phyloP scores from a whole-genome alignment of 495 filamentous ascomycete genomes.

The Viridothelium virens region DNA sequence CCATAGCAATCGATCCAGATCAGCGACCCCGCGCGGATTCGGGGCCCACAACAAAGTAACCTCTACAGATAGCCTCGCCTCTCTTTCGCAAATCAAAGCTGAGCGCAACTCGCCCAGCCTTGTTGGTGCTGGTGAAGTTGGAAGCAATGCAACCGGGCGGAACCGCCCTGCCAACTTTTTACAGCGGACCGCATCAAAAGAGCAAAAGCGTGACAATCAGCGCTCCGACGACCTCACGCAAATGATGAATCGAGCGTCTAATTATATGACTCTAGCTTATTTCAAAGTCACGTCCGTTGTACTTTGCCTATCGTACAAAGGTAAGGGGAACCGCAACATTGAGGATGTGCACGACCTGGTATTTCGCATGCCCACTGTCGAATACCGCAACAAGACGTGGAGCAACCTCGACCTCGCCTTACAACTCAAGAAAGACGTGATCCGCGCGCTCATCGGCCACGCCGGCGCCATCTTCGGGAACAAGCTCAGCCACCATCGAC shows the following conservation, averaged over 20 bases:
- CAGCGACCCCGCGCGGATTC: not conserved
- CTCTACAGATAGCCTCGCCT: constrained; percentile 16
- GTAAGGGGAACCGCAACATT: constrained; percentile 86
- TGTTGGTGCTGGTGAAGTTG: constrained; percentile 33
- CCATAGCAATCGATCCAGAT: constrained; percentile 10
- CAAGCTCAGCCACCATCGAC: constrained; percentile 75
- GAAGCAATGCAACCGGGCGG: constrained; percentile 36
- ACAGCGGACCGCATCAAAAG: constrained; percentile 40
- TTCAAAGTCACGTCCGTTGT: constrained; percentile 93
- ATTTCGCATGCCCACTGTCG: constrained; percentile 87
- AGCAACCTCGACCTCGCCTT: constrained; percentile 92
- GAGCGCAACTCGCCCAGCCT: constrained; percentile 39
- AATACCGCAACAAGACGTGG: constrained; percentile 98
- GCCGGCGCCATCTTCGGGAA: constrained; percentile 95
- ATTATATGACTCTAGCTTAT: constrained; percentile 94
- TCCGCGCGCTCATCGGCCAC: constrained; percentile 88
- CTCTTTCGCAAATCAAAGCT: constrained; percentile 12
- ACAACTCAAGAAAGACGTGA: constrained; percentile 85
- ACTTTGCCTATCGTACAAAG: constrained; percentile 93
- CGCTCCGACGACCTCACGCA: constrained; percentile 88
- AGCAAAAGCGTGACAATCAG: constrained; percentile 36
- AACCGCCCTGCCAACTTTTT: constrained; percentile 49
- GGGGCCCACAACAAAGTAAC: constrained; percentile 10
- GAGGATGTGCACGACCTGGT: constrained; percentile 97
- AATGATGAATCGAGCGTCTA: constrained; percentile 92